These are phyloP conservation scores for Porphyrellus cyaneotinctus DNA, from an alignment of 768 basidiomycete genomes.

Conservation along the genomic window DNA sequence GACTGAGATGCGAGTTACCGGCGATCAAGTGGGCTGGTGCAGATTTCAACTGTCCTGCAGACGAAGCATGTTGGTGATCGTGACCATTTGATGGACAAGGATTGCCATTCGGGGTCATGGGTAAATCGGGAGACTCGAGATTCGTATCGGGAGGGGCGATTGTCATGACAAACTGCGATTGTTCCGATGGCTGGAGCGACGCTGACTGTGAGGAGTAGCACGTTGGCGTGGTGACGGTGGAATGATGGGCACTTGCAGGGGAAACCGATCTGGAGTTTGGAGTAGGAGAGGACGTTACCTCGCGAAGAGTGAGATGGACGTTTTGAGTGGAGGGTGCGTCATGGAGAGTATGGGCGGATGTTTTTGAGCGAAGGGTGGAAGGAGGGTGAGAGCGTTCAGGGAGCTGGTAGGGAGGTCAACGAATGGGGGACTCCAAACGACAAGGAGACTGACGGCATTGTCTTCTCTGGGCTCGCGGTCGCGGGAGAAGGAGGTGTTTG, in stretches of 20 bases:
- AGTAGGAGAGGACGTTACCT: not conserved
- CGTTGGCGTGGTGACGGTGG: conserved; percentile 18
- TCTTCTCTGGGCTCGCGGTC: conserved; percentile 31
- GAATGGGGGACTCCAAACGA: not conserved
- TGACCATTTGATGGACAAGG: not conserved
- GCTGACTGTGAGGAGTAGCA: conserved; percentile 8
- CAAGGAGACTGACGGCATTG: conserved; percentile 37
- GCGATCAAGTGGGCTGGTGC: conserved; percentile 12
- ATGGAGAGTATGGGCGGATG: conserved; percentile 21
- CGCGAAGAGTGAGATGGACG: conserved; percentile 11
- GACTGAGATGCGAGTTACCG: conserved; percentile 19
- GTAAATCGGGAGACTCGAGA: not conserved
- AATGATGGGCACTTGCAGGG: not conserved
- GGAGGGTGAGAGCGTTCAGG: conserved; percentile 7
- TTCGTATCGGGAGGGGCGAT: conserved; percentile 37
- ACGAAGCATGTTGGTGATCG: not conserved
- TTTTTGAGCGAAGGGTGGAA: conserved; percentile 20
- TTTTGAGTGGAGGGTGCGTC: conserved; percentile 26
- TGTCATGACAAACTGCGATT: conserved; percentile 40
- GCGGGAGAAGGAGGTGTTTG: conserved; percentile 23
- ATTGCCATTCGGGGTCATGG: conserved; percentile 5
- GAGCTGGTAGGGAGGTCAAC: conserved; percentile 4
- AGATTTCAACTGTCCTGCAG: conserved; percentile 14
- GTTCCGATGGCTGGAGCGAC: conserved; percentile 20
- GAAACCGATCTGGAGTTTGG: conserved; percentile 13